phyloP scores from a whole-genome alignment of 129 eudicot species.

The Ambrosia trifida region DNA sequence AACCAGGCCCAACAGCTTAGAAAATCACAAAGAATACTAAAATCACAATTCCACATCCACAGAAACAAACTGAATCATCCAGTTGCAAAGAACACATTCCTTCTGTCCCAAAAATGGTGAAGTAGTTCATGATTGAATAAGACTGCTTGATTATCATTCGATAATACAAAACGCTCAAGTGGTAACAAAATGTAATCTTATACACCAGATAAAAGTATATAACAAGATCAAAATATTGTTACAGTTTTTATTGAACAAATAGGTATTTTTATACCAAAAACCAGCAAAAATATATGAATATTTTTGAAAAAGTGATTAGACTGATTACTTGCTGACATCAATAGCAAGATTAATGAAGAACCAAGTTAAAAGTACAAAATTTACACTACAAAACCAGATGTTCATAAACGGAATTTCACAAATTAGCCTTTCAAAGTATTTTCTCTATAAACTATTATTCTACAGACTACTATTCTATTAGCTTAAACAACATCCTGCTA shows the following conservation, averaged over 20 bases:
- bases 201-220: background rate
- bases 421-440: no score
- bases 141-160: background rate
- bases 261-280: background rate
- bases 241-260: background rate
- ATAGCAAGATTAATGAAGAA: no score
- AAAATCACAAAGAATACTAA: background rate
- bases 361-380: no score
- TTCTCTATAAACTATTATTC: no score
- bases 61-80: background rate
- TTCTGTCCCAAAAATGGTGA: background rate
- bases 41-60: background rate
- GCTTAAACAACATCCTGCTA: background rate
- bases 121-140: background rate
- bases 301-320: no score
- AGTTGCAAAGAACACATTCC: background rate
- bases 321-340: no score
- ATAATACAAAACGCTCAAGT: background rate
- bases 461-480: no score
- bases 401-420: no score
- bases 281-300: background rate
- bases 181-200: background rate
- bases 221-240: background rate
- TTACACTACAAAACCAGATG: no score
- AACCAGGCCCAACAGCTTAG: slow-evolving; percentile 12